Percentiles rank a stretch among this genome's conserved stretches.
Conservation (phyloP, 768 basidiomycete genomes). For the Agrocybe pediades region DNA sequence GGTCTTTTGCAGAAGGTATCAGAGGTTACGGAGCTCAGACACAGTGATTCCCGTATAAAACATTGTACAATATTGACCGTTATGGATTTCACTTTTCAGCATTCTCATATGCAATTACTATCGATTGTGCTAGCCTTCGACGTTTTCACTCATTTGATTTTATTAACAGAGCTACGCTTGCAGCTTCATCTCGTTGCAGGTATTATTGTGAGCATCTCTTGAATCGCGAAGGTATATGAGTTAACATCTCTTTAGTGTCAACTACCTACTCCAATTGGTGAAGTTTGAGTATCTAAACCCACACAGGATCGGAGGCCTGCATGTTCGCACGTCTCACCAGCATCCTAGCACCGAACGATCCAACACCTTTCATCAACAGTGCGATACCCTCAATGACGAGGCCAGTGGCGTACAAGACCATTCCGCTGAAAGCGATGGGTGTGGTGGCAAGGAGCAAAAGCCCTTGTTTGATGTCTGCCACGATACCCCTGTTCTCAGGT, state of each 20-base stretch:
- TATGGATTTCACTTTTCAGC: neutral
- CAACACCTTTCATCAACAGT: conserved; percentile 16
- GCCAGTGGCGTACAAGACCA: conserved; percentile 15
- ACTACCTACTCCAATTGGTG: neutral
- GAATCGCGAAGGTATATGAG: too few relatives aligned
- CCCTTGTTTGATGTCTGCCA: conserved; percentile 13
- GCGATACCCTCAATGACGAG: conserved; percentile 17
- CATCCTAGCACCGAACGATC: conserved; percentile 9
- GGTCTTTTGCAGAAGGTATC: conserved; percentile 92
- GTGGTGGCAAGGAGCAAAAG: conserved; percentile 12
- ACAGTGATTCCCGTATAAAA: conserved; percentile 53
- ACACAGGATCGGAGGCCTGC: neutral
- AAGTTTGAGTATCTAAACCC: conserved; percentile 3
- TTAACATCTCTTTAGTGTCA: too few relatives aligned
- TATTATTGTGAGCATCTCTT: too few relatives aligned
- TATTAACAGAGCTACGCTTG: neutral
- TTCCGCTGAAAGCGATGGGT: conserved; percentile 15
- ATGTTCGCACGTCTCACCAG: conserved; percentile 4
- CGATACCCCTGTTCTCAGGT: conserved; percentile 5
- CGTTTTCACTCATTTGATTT: neutral
- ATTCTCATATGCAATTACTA: neutral
- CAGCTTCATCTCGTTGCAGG: too few relatives aligned
- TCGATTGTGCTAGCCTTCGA: neutral
- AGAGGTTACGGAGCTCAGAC: conserved; percentile 90
- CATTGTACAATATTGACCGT: conserved; percentile 16